Percentiles rank a stretch among this genome's conserved stretches.
phyloP scores from a whole-genome alignment of 2,329 filamentous ascomycete species.

The Proliferodiscus dingleyae region DNA sequence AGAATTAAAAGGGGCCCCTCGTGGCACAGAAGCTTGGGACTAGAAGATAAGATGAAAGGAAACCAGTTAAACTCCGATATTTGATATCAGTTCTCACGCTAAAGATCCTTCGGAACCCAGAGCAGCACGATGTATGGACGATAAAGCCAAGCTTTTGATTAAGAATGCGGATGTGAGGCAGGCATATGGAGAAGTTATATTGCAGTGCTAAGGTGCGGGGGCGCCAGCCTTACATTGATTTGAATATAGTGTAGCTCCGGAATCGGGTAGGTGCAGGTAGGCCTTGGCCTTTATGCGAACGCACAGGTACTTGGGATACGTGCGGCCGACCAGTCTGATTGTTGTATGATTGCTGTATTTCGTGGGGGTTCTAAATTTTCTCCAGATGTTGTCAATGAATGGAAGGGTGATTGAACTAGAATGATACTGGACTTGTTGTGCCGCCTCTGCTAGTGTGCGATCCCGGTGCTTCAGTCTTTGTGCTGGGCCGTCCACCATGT shows the following conservation, averaged over 20 bases:
- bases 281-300: background rate
- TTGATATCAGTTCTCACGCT: conserved; percentile 1
- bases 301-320: no score
- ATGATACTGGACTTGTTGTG: no score
- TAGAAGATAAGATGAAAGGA: background rate
- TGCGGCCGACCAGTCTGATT: no score
- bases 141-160: conserved; percentile 10
- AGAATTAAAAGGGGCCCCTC: background rate
- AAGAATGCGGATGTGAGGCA: conserved; percentile 11
- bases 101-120: background rate
- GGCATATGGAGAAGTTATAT: conserved; percentile 16
- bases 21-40: background rate
- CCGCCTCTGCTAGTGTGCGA: no score
- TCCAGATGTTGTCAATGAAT: no score
- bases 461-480: no score
- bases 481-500: no score
- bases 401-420: no score
- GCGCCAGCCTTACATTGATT: conserved; percentile 14
- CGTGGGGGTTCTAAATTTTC: no score
- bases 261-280: background rate
- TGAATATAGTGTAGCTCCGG: background rate
- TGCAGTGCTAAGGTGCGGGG: conserved; percentile 9
- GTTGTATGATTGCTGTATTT: no score
- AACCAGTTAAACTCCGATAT: background rate
- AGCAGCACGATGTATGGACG: conserved; percentile 1